phyloP scores from a whole-genome alignment of 2,329 filamentous ascomycete species.

The Geoglossum cookeanum region DNA sequence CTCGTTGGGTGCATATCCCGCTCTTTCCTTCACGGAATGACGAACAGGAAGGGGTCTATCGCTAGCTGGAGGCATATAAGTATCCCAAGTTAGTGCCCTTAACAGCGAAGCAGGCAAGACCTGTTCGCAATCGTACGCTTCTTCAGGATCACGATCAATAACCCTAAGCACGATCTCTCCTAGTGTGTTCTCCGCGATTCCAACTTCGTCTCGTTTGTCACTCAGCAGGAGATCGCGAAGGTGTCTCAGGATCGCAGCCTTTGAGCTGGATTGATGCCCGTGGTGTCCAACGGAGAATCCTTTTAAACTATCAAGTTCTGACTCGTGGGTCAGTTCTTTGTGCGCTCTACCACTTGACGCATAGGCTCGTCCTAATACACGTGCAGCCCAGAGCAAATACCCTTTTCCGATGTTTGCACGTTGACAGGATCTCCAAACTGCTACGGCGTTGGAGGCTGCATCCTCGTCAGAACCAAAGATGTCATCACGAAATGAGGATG shows the following conservation, averaged over 20 bases:
- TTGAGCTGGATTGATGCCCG: slow-evolving; percentile 26
- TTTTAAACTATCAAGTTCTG: slow-evolving; percentile 31
- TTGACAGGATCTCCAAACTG: slow-evolving; percentile 60
- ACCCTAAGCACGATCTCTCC: slow-evolving; percentile 22
- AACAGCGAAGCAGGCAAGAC: slow-evolving; percentile 20
- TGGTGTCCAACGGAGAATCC: slow-evolving; percentile 25
- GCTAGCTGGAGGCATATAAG: slow-evolving; percentile 20
- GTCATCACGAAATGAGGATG: slow-evolving; percentile 39
- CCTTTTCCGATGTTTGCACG: slow-evolving; percentile 41
- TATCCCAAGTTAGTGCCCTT: slow-evolving; percentile 23
- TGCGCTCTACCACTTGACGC: slow-evolving; percentile 53
- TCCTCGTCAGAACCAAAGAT: slow-evolving; percentile 48
- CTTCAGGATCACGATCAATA: slow-evolving; percentile 15
- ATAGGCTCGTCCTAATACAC: slow-evolving; percentile 69
- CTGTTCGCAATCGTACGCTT: slow-evolving; percentile 14
- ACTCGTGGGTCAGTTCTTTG: slow-evolving; percentile 39
- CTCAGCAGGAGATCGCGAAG: slow-evolving; percentile 42
- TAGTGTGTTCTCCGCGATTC: slow-evolving; percentile 25
- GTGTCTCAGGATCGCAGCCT: slow-evolving; percentile 40
- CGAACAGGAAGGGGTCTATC: not conserved
- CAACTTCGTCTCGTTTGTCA: slow-evolving; percentile 29
- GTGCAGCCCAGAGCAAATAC: slow-evolving; percentile 71
- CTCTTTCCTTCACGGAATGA: not conserved
- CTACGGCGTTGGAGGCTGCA: slow-evolving; percentile 40
- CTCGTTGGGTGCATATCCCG: not conserved